A percentile compares a stretch with the other conserved stretches of the same genome.
Conservation (phyloP, 1,284 basidiomycete genomes). For the Sphagnurus paluster region DNA sequence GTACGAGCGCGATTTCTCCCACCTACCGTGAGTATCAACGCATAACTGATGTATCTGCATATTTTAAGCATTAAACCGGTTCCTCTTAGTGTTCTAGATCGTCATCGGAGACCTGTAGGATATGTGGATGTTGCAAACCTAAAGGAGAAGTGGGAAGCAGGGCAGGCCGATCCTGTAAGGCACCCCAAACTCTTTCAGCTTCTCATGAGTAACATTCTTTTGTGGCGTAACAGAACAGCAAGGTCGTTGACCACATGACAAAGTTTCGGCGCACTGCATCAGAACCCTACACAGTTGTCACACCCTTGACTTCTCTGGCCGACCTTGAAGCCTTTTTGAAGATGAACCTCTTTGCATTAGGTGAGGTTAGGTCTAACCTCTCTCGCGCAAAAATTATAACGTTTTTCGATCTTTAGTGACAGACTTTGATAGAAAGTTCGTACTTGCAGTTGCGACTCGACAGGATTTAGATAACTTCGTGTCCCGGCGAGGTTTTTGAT, state of each 20-base stretch:
- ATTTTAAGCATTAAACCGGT: background rate
- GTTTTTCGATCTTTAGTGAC: conserved; percentile 56
- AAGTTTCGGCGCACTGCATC: conserved; percentile 72
- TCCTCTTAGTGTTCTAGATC: conserved; percentile 67
- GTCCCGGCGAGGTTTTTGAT: conserved; percentile 46
- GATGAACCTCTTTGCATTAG: conserved; percentile 75
- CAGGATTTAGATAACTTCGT: conserved; percentile 78
- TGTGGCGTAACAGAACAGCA: conserved; percentile 50
- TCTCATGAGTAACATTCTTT: background rate
- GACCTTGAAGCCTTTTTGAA: conserved; percentile 78
- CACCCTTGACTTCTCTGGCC: conserved; percentile 73
- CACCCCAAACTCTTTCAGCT: conserved; percentile 1
- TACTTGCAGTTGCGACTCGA: conserved; percentile 79
- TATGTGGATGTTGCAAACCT: conserved; percentile 78
- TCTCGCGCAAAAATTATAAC: conserved; percentile 6
- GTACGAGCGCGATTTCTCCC: conserved; percentile 89
- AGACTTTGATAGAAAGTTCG: conserved; percentile 80
- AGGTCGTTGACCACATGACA: conserved; percentile 67
- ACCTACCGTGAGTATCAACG: conserved; percentile 80
- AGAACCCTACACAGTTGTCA: conserved; percentile 76
- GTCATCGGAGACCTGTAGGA: conserved; percentile 72
- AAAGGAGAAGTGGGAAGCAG: conserved; percentile 77
- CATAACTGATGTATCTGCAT: conserved; percentile 1
- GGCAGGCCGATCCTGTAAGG: conserved; percentile 68
- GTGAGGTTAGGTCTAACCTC: conserved; percentile 36